Evolutionary conservation across 352 stramenopile genomes (phyloP), one percentile per base, ranked within the genome.

Genomic region (Blastocystis sp.): DNA sequence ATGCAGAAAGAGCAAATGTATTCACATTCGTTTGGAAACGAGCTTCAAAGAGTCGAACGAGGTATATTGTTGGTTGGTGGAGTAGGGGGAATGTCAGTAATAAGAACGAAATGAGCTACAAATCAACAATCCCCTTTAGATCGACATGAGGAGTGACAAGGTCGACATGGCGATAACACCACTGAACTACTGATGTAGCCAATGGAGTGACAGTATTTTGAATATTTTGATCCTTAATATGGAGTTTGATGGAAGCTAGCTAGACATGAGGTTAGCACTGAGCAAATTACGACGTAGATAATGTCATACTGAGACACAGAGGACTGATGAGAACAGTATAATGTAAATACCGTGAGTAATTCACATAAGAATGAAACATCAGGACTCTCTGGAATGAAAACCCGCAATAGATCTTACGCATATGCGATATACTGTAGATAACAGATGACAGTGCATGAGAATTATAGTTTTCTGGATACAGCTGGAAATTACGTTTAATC

Each of bases 401-500:
- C 19, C 5, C 4, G 4, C 22, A 44, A 44, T n/a, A 81, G 40
- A 33, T 6, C 2, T 22, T 24, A 81, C 70, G 17, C 22, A 56
- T 59, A 15, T 42, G 70, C 24, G 70, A 27, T 15, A 81, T 24
- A 7, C 35, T 37, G 27, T 81, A 81, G 42, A 81, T 81, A 4
- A 62, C 19, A 6, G 70, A 81, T 4, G 70, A 81, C 3, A 81
- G n/a, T 9, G 70, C 70, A 51, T 44, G 70, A 19, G 70, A 27
- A 42, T 81, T 81, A 44, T 81, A 81, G 70, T 22, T n/a, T 15
- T 60, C 70, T 22, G 70, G 70, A 42, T 81, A 66, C 19, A 66
- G 9, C 22, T 60, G 15, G 53, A 81, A 81, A 24, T 81, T 56
- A 17, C 27, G 70, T 44, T 81, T 60, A 24, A 81, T 42, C 15